These are phyloP conservation scores for Abrus pulchellus DNA, from an alignment of 306 rosid genomes.

Conservation along the genomic window DNA sequence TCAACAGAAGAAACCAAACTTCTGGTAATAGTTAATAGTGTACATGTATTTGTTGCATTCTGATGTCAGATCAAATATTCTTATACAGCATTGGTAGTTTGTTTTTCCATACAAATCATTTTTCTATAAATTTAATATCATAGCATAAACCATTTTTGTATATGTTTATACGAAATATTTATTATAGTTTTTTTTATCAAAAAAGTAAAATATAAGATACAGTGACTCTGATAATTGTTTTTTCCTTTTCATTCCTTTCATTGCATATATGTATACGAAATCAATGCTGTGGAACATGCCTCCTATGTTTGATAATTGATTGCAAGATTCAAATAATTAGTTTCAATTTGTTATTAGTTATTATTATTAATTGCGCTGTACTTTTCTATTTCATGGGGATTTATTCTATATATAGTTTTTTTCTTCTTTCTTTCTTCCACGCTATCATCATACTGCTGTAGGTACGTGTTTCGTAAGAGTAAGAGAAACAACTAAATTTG, in stretches of 20 bases:
- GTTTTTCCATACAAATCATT: not conserved
- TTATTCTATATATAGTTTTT: not conserved
- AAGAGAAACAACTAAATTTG: not conserved
- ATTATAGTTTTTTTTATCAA: not conserved
- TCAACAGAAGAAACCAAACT: no score
- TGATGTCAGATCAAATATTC: no score
- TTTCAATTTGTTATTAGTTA: not conserved
- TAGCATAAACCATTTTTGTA: not conserved
- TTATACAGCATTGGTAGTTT: not conserved
- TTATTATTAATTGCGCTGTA: not conserved
- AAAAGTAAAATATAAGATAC: not conserved
- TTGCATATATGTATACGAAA: not conserved
- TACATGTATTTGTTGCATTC: no score
- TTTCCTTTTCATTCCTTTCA: not conserved
- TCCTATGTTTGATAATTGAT: not conserved
- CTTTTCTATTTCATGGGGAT: not conserved
- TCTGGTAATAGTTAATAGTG: no score
- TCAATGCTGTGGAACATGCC: not conserved
- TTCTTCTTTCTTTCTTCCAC: conserved; percentile 13
- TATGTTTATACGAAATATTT: not conserved
- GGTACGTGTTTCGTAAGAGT: conserved; percentile 16
- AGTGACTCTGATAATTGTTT: not conserved
- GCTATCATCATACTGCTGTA: not conserved
- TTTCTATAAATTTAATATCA: not conserved
- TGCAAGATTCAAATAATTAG: not conserved